Evolutionary conservation across 2,329 filamentous ascomycete species (phyloP).

Genomic region (Canariomyces notabilis): DNA sequence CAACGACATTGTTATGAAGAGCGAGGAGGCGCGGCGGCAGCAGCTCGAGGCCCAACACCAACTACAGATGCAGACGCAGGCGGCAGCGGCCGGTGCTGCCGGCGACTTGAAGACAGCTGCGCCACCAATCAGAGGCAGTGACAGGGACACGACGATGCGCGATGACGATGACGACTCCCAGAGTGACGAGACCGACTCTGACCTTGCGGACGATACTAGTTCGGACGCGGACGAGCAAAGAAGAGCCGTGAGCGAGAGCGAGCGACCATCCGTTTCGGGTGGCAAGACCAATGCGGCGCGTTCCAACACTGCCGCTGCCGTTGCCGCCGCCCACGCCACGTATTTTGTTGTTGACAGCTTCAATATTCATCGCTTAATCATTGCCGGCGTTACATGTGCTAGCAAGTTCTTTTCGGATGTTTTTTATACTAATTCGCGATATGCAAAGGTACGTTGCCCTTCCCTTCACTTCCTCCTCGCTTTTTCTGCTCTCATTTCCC

Average conservation of each 20-base stretch:
- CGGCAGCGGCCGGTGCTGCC: no score
- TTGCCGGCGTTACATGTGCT: slow-evolving; percentile 93
- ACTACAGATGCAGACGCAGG: slow-evolving; percentile 1
- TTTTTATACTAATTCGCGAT: slow-evolving; percentile 98
- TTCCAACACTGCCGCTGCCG: no score
- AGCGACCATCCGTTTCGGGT: no score
- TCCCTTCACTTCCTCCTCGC: background rate
- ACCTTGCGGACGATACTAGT: slow-evolving; percentile 19
- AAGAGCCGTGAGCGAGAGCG: slow-evolving; percentile 24
- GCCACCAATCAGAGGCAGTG: slow-evolving; percentile 5
- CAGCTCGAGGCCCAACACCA: slow-evolving; percentile 28
- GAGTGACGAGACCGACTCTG: slow-evolving; percentile 26
- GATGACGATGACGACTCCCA: slow-evolving; percentile 34
- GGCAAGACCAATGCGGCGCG: no score
- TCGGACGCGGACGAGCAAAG: slow-evolving; percentile 17
- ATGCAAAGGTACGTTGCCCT: slow-evolving; percentile 74
- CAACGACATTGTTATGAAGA: slow-evolving; percentile 72
- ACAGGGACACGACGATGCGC: slow-evolving; percentile 34
- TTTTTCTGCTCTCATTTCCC: slow-evolving; percentile 15
- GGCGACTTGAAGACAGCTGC: background rate
- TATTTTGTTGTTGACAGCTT: slow-evolving; percentile 97
- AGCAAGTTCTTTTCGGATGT: slow-evolving; percentile 99
- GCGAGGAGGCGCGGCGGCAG: slow-evolving; percentile 48
- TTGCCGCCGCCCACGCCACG: slow-evolving; percentile 36
- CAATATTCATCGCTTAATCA: slow-evolving; percentile 95